Evolutionary conservation across 306 rosid species (phyloP), one percentile per base, ranked within the genome.

Genomic region (Dalbergia cochinchinensis): DNA sequence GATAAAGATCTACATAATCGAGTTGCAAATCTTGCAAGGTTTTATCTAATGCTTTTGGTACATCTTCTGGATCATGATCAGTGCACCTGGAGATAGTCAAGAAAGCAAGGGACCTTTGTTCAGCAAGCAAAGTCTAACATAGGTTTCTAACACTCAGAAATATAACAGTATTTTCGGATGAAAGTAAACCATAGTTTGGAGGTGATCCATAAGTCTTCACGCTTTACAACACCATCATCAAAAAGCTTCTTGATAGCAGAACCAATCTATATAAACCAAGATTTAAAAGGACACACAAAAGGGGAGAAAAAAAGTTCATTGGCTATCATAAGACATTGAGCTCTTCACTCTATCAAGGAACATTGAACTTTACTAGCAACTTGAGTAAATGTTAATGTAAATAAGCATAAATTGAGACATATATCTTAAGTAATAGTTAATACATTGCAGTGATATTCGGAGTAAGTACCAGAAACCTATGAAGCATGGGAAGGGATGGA

Each of bases 191-290:
- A 88, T 67, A 93, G 94, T 84, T 93, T 93, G 20, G 96, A 91
- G 71, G 96, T 93, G 80, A 93, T 91, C 92, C 94, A 93, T 45
- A 87, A 45, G 7, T 89, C 94, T 79, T 85, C 90, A 35, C 93
- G 92, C 77, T 89, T 90, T 71, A 93, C 94, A 8, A 87, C 85
- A 22, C 91, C 96, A 54, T 85, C 91, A 39, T 79, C 85, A 78
- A 87, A 85, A 14, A 89, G 82, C 81, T 87, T 89, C 85, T 89
- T 89, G 41, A 93, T 79, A 37, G 89, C 87, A 63, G 75, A 53
- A 54, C 97, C 96, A 75, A 91, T 89, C 96, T 91, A 64, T 65
- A 72, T 0, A 65, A 74, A 3, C 7, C 78, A n/a, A 26, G 18
- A 41, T 51, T 15, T 18, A 26, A 47, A 47, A 10, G 11, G 12